Evolutionary conservation across 1,284 basidiomycete genomes (phyloP).

Genomic region (Ganoderma boninense): DNA sequence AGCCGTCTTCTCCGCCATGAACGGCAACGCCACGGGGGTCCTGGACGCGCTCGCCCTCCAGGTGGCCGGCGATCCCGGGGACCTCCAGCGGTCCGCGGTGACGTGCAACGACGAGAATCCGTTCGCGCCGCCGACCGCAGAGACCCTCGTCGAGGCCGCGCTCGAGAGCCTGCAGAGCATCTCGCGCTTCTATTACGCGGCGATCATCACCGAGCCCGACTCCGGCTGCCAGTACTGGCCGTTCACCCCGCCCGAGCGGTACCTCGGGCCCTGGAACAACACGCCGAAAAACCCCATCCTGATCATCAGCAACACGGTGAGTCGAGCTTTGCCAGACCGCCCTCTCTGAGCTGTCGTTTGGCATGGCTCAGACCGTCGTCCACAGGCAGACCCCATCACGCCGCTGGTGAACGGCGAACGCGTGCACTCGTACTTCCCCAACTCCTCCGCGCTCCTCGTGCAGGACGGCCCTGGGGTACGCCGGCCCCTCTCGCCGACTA

Average conservation of each 20-base stretch:
- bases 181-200: slow-evolving; percentile 31
- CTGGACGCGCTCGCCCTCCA: slow-evolving; percentile 25
- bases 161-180: slow-evolving; percentile 31
- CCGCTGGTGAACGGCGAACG: slow-evolving; percentile 36
- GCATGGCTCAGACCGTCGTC: background rate
- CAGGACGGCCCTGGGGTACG: slow-evolving; percentile 41
- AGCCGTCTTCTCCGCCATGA: slow-evolving; percentile 35
- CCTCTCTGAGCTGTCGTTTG: background rate
- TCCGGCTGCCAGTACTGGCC: slow-evolving; percentile 39
- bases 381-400: slow-evolving; percentile 37
- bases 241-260: slow-evolving; percentile 34
- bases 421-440: slow-evolving; percentile 33
- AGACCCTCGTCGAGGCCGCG: slow-evolving; percentile 34
- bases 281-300: slow-evolving; percentile 40
- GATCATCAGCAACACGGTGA: slow-evolving; percentile 39
- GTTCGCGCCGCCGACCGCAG: slow-evolving; percentile 30
- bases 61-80: slow-evolving; percentile 9
- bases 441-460: slow-evolving; percentile 36
- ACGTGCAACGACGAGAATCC: slow-evolving; percentile 40
- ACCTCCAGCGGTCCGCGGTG: slow-evolving; percentile 37
- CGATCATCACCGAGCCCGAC: slow-evolving; percentile 35
- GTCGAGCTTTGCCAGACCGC: background rate
- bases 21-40: slow-evolving; percentile 36
- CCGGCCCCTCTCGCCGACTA: slow-evolving; percentile 29
- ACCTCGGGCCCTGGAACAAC: slow-evolving; percentile 40